These are phyloP conservation scores for Rutidosis leptorrhynchoides DNA, from an alignment of 129 eudicot species.

Conservation along the genomic window DNA sequence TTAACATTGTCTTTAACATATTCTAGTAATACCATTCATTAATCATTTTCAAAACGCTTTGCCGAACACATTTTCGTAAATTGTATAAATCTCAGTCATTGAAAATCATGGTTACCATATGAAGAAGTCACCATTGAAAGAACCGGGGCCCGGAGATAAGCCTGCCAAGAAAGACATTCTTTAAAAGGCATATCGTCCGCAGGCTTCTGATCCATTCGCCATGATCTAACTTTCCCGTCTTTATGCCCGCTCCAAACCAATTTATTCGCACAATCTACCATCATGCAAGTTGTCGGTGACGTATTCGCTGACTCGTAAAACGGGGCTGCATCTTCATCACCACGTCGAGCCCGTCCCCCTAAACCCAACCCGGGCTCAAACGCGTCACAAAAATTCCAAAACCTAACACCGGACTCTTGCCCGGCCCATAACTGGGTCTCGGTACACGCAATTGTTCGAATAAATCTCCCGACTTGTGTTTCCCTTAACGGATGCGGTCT, in stretches of 20 bases:
- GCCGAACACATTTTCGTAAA: not conserved
- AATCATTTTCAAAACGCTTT: not conserved
- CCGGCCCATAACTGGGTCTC: conserved; percentile 96
- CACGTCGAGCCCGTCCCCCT: conserved; percentile 68
- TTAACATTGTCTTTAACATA: not conserved
- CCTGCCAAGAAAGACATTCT: conserved; percentile 92
- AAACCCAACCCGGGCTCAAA: conserved; percentile 68
- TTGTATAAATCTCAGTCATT: not conserved
- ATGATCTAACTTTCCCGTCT: conserved; percentile 86
- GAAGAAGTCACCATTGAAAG: conserved; percentile 67
- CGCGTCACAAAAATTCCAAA: conserved; percentile 77
- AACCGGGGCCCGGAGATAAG: conserved; percentile 76
- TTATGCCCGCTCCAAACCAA: conserved; percentile 97
- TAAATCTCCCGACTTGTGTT: conserved; percentile 82
- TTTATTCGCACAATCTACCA: conserved; percentile 68
- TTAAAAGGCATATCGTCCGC: conserved; percentile 47
- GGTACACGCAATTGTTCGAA: conserved; percentile 78
- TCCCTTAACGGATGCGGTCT: conserved; percentile 93
- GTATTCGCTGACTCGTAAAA: conserved; percentile 72
- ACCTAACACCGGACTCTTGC: conserved; percentile 87
- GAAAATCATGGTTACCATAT: conserved; percentile 49
- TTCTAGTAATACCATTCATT: too few species aligned
- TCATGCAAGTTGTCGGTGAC: conserved; percentile 68
- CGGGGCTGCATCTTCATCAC: conserved; percentile 91
- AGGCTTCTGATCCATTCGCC: conserved; percentile 74